phyloP scores from a whole-genome alignment of 495 filamentous ascomycete species.

The Aspergillus kassunensis region DNA sequence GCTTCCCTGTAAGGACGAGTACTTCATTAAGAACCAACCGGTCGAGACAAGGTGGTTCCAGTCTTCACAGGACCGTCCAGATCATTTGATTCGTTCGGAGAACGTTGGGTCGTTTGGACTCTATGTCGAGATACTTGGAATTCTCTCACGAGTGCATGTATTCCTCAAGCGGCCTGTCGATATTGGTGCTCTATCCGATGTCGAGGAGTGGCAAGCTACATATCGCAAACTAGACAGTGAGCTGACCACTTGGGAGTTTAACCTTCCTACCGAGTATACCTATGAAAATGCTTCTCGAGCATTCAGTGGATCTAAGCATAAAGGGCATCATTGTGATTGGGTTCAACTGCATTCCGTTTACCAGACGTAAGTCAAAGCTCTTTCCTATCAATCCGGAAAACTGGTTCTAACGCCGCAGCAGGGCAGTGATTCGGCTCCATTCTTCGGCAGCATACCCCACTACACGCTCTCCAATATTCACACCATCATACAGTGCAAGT shows the following conservation, averaged over 20 bases:
- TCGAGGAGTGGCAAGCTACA: constrained; percentile 81
- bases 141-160: constrained; percentile 77
- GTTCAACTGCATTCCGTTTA: constrained; percentile 86
- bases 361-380: constrained; percentile 51
- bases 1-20: constrained; percentile 79
- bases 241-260: constrained; percentile 77
- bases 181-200: constrained; percentile 75
- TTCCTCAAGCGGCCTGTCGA: constrained; percentile 86
- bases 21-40: constrained; percentile 77
- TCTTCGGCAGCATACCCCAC: constrained; percentile 92
- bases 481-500: constrained; percentile 74
- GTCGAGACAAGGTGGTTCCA: constrained; percentile 82
- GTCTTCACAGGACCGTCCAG: constrained; percentile 44
- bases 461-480: constrained; percentile 78
- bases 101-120: constrained; percentile 82
- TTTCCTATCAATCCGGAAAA: background rate
- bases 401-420: constrained; percentile 33
- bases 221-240: constrained; percentile 79
- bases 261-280: constrained; percentile 73
- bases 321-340: constrained; percentile 73
- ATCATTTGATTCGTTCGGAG: constrained; percentile 68
- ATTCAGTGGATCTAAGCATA: constrained; percentile 59
- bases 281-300: constrained; percentile 66
- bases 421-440: constrained; percentile 81
- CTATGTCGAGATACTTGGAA: constrained; percentile 81